These are phyloP conservation scores for Arctium lappa DNA, from an alignment of 129 eudicot genomes.

Conservation along the genomic window DNA sequence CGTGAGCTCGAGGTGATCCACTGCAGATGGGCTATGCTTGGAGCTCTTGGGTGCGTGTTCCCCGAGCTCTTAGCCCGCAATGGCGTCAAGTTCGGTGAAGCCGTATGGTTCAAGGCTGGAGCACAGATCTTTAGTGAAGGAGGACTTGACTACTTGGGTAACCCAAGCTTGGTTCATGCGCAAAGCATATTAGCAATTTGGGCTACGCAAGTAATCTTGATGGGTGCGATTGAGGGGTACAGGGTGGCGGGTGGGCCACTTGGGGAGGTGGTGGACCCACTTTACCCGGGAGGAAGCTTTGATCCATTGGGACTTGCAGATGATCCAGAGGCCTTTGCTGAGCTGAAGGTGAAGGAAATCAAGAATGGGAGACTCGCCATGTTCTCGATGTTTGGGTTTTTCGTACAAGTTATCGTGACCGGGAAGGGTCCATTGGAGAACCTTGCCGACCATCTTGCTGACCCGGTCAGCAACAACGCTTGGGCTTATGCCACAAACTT, in stretches of 20 bases:
- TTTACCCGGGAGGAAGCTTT: too few relatives aligned
- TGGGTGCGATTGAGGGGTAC: too few relatives aligned
- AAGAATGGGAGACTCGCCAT: conserved; percentile 15
- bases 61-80: conserved; percentile 20
- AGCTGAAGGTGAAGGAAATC: background rate
- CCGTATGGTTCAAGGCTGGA: conserved; percentile 30
- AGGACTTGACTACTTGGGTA: conserved; percentile 14
- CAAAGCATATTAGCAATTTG: conserved; percentile 28
- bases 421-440: conserved; percentile 8
- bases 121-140: conserved; percentile 24
- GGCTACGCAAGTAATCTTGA: conserved; percentile 7
- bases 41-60: too few relatives aligned
- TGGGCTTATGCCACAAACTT: conserved; percentile 21
- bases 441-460: too few relatives aligned
- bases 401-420: conserved; percentile 12
- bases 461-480: background rate
- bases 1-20: background rate
- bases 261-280: too few relatives aligned
- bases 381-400: conserved; percentile 20
- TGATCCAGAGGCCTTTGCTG: too few relatives aligned
- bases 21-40: too few relatives aligned
- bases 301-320: too few relatives aligned
- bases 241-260: too few relatives aligned
- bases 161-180: conserved; percentile 2
- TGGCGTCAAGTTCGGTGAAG: conserved; percentile 26